Base-by-base conservation (phyloP, 495 filamentous ascomycete genomes). In the Bacidia gigantensis region DNA sequence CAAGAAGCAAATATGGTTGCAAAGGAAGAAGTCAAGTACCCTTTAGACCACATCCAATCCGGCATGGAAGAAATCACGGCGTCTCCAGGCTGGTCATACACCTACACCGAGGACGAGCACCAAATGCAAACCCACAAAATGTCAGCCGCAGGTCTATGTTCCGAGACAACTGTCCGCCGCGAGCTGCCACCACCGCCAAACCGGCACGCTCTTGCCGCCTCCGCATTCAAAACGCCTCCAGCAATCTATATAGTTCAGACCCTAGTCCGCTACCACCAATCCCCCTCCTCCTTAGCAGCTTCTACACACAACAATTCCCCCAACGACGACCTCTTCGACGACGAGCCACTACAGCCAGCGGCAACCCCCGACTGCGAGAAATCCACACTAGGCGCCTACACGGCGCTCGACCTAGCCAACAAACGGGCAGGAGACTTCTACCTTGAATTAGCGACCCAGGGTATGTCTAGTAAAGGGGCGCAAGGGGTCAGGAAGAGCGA, bases 91-190 rank as follows among this genome's bases (percentile, higher is more conserved):
- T 56, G 54, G 54, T 32, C 25, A 3, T 45, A 52, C 24, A 22
- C 9, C 0, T 56, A 26, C 29, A 12, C 20, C 3, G 25, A 56
- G 20, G 54, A 56, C 11, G 49, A 56, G 1, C 5, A 41, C 24
- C 48, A 49, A 2, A 52, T 56, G 54, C 26, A 39, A 25, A 52
- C 12, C 3, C 49, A 52, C 9, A 52, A 26, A 23, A 49, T 51
- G 14, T 35, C 41, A 5, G 29, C 50, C 1, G 20, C 38, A 12
- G 49, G 49, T 0, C 43, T 32, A 0, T 17, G 45, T 3, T 40
- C 50, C 20, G 23, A 45, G 3, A 32, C 49, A 11, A 35, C 5
- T 23, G 54, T 56, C 7, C 23, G 21, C 1, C 48, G 54, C 10
- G 54, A 46, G n/a, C 18, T 56, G 2, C 10, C 25, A 1, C 49